Evolutionary conservation across 1,284 basidiomycete genomes (phyloP).

Genomic region (Ustilago xerochloae): DNA sequence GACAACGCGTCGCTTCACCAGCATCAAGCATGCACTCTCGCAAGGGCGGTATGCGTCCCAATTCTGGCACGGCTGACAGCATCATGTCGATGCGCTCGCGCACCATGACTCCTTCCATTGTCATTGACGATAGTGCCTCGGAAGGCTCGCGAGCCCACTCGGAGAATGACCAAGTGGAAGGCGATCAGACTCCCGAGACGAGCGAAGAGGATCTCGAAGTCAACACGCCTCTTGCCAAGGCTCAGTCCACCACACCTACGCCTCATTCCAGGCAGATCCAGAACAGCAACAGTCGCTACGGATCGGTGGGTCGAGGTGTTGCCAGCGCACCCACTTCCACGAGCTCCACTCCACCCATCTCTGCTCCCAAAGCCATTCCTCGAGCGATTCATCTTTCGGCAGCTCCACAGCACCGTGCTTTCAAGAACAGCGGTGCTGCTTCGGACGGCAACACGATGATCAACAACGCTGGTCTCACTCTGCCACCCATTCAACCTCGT

Average conservation of each 20-base stretch:
- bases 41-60: conserved; percentile 26
- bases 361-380: conserved; percentile 44
- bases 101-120: conserved; percentile 54
- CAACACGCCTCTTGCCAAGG: conserved; percentile 34
- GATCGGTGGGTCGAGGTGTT: conserved; percentile 25
- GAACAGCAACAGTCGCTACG: conserved; percentile 22
- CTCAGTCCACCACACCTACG: conserved; percentile 24
- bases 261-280: conserved; percentile 19
- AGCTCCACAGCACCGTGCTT: conserved; percentile 49
- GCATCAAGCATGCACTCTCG: conserved; percentile 39
- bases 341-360: conserved; percentile 27
- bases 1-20: conserved; percentile 25
- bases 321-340: conserved; percentile 32
- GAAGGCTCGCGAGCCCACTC: conserved; percentile 47
- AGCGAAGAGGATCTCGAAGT: conserved; percentile 58
- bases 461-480: conserved; percentile 37
- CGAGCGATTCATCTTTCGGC: conserved; percentile 47
- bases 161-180: conserved; percentile 40
- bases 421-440: conserved; percentile 25
- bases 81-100: conserved; percentile 50
- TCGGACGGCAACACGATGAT: conserved; percentile 14
- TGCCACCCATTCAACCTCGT: conserved; percentile 51
- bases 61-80: conserved; percentile 43
- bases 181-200: conserved; percentile 60
- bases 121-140: conserved; percentile 59